Evolutionary conservation across 129 eudicot genomes (phyloP).

Genomic region (Tagetes erecta): DNA sequence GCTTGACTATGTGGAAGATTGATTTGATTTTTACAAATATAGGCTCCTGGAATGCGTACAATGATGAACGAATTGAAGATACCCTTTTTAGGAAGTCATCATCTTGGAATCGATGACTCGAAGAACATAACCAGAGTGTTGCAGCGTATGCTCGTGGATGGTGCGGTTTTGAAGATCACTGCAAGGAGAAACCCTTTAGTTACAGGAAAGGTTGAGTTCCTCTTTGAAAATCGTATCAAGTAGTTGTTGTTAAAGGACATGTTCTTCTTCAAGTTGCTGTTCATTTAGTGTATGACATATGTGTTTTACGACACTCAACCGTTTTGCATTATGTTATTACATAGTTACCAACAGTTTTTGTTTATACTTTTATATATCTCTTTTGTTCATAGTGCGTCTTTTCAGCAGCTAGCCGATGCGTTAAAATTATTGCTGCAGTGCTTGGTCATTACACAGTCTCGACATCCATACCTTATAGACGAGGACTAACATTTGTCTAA

Average conservation of each 20-base stretch:
- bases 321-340: not conserved
- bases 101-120: conserved; percentile 90
- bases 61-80: conserved; percentile 77
- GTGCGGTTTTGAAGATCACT: conserved; percentile 71
- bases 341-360: not conserved
- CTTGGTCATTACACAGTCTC: too few relatives aligned
- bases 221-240: conserved; percentile 62
- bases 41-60: conserved; percentile 95
- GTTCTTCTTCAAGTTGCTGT: not conserved
- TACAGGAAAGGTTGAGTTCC: conserved; percentile 56
- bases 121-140: conserved; percentile 78
- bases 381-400: too few relatives aligned
- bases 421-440: too few relatives aligned
- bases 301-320: not conserved
- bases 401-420: too few relatives aligned
- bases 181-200: conserved; percentile 50
- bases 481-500: too few relatives aligned
- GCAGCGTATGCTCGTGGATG: conserved; percentile 75
- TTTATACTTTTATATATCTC: not conserved
- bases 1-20: conserved; percentile 3
- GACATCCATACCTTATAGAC: too few relatives aligned
- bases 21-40: conserved; percentile 13
- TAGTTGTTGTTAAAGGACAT: conserved; percentile 23
- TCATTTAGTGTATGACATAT: not conserved
- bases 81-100: conserved; percentile 78